Percentiles rank a stretch among this genome's conserved stretches.
Conservation (phyloP, 306 rosid species). For the Cicer judaicum region DNA sequence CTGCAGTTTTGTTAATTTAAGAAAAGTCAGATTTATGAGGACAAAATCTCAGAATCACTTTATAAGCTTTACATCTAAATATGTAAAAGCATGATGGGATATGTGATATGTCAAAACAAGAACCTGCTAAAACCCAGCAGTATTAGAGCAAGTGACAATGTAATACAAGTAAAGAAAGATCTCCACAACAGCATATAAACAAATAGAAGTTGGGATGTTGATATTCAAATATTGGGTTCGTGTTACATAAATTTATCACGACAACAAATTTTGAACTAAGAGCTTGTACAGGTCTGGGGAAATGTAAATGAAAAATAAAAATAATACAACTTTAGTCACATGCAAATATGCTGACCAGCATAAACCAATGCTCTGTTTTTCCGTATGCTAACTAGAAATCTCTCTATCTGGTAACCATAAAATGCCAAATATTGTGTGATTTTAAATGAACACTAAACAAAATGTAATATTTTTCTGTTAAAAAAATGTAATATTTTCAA, state of each 20-base stretch:
- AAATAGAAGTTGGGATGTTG: constrained; percentile 18
- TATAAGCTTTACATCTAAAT: constrained; percentile 19
- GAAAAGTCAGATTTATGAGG: constrained; percentile 31
- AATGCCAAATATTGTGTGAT: not conserved
- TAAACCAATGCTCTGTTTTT: constrained; percentile 17
- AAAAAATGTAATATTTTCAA: constrained; percentile 9
- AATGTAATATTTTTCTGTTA: not conserved
- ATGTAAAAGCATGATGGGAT: constrained; percentile 4
- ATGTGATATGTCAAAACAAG: constrained; percentile 5
- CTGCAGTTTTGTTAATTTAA: constrained; percentile 56
- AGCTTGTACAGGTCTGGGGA: constrained; percentile 7
- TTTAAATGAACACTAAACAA: constrained; percentile 5
- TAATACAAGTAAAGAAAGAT: constrained; percentile 6
- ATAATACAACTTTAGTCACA: not conserved
- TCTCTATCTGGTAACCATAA: not conserved
- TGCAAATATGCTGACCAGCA: constrained; percentile 13
- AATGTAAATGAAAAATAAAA: constrained; percentile 12
- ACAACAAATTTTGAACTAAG: not conserved
- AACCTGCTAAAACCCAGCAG: constrained; percentile 11
- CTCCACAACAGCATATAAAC: constrained; percentile 5
- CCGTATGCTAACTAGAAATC: constrained; percentile 3
- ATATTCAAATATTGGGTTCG: constrained; percentile 24
- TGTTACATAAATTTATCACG: constrained; percentile 25
- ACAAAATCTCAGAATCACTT: constrained; percentile 28
- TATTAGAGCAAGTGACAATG: constrained; percentile 18